Evolutionary conservation across 2,329 filamentous ascomycete genomes (phyloP).

Genomic region (Aspergillus floridensis): DNA sequence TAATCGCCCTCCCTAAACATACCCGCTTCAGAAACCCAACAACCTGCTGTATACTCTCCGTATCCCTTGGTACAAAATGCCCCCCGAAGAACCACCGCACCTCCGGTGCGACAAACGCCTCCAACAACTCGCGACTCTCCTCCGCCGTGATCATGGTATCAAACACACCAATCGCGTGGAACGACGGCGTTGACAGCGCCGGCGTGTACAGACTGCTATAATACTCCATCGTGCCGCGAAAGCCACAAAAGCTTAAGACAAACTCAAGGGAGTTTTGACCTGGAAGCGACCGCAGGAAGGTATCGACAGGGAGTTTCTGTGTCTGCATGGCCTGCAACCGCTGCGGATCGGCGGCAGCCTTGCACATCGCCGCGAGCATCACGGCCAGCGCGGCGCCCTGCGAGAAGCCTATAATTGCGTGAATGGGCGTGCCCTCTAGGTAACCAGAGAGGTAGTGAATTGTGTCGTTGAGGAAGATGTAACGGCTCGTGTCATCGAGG

Average conservation of each 20-base stretch:
- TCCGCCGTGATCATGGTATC: neutral
- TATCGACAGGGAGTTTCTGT: neutral
- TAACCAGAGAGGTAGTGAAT: constrained; percentile 5
- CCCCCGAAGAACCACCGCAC: neutral
- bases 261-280: neutral
- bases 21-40: neutral
- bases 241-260: neutral
- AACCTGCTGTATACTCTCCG: neutral
- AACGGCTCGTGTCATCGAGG: constrained; percentile 7
- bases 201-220: constrained; percentile 5
- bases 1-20: neutral
- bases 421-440: constrained; percentile 8
- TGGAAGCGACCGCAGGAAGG: neutral
- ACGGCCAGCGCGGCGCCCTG: constrained; percentile 8
- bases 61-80: constrained; percentile 29
- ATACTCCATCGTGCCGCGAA: constrained; percentile 1
- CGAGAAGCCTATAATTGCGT: constrained; percentile 11
- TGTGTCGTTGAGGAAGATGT: constrained; percentile 10
- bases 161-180: neutral
- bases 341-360: constrained; percentile 4
- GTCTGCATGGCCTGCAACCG: constrained; percentile 8
- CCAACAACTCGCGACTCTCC: neutral
- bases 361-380: constrained; percentile 11
- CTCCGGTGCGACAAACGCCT: neutral
- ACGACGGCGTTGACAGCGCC: neutral